phyloP scores from a whole-genome alignment of 2,329 filamentous ascomycete genomes.

The Ophiostoma piceae region DNA sequence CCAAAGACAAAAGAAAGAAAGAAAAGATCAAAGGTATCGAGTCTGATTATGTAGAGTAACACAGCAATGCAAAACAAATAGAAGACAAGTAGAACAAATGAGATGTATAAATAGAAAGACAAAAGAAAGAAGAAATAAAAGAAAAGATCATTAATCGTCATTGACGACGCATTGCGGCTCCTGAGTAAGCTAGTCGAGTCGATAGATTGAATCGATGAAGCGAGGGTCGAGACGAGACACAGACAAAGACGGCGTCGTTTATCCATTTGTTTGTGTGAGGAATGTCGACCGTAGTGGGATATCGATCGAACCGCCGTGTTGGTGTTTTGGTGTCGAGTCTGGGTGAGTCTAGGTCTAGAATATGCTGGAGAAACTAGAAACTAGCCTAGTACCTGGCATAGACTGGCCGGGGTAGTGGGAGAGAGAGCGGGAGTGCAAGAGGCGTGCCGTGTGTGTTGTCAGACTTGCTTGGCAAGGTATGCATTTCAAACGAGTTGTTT shows the following conservation, averaged over 20 bases:
- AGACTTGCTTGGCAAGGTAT: neutral
- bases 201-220: neutral
- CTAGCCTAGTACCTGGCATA: conserved; percentile 1
- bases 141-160: conserved; percentile 1
- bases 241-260: neutral
- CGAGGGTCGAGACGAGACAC: neutral
- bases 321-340: neutral
- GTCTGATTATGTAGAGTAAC: neutral
- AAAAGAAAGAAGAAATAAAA: neutral
- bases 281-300: neutral
- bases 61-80: neutral
- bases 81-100: neutral
- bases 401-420: conserved; percentile 6
- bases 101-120: neutral
- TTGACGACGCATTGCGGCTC: neutral
- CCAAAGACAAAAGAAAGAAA: no score
- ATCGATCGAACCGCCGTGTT: neutral
- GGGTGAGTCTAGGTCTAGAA: neutral
- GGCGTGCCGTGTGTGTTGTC: neutral
- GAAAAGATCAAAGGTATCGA: neutral
- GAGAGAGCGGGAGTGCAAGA: conserved; percentile 1
- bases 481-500: neutral
- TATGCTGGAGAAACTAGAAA: neutral
- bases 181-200: neutral
- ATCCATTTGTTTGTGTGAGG: neutral